Evolutionary conservation across 768 basidiomycete species (phyloP), one percentile per base, ranked within the genome.

Genomic region (Hortiboletus flavorubellus): DNA sequence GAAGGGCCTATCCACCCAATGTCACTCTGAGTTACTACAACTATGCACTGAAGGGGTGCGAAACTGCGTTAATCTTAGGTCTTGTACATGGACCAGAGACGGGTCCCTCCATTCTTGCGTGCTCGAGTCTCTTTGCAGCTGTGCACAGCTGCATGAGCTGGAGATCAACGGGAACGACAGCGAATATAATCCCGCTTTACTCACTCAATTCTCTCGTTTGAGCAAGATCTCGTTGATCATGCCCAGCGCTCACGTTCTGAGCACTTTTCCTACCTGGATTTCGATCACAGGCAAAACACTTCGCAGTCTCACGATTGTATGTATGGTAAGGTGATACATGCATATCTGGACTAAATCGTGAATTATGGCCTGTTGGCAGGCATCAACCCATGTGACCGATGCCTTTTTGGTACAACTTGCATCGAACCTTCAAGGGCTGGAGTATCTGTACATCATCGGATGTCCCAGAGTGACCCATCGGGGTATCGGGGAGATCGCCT

Each of bases 51-150:
- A 56, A 46, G 89, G 82, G 0, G 68, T 91, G 14, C 65, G 68
- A 46, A 87, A 90, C 63, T 89, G 88, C 61, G 63, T 69, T 39
- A 82, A 82, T 55, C 76, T 92, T 11, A 73, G 61, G 42, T 75
- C 82, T 7, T 91, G 87, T 63, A 81, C 82, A 5, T 93, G 89
- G 89, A 92, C 91, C 10, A 81, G 90, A 41, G 86, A 91, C 59
- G 87, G 89, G 4, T 84, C 91, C 5, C 70, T 92, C 21, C 81
- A 75, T 39, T 80, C 84, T 5, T 71, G 73, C 1, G 79, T 89
- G 34, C 75, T 93, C 9, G 59, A 73, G n/a, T 78, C 80, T 16
- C 70, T 92, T 6, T 69, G 68, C 6, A 44, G 64, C 11, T 79
- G 75, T 18, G 60, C 65, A 1, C 60, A 71, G 2, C 71, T 92